Conservation (phyloP, 768 basidiomycete species). For the Suillus cothurnatus region DNA sequence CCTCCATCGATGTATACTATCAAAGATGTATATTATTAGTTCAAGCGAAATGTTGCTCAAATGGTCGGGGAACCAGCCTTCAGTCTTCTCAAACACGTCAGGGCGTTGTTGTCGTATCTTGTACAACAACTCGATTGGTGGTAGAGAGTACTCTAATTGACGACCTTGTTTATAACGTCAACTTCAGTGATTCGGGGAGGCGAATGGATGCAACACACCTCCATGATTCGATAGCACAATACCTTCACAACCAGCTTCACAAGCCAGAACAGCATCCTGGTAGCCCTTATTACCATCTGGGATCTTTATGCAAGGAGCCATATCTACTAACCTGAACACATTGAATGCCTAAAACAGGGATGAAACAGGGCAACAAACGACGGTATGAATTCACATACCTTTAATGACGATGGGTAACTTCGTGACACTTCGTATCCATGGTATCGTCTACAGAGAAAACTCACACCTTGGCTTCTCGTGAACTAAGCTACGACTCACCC, state of each 20-base stretch:
- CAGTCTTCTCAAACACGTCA: constrained; percentile 69
- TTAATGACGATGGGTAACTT: constrained; percentile 75
- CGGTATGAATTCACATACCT: constrained; percentile 39
- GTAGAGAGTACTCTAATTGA: constrained; percentile 79
- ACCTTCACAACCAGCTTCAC: constrained; percentile 81
- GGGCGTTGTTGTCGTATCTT: constrained; percentile 72
- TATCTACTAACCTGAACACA: constrained; percentile 56
- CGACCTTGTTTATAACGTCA: constrained; percentile 44
- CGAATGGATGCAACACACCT: constrained; percentile 42
- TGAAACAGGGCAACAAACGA: constrained; percentile 16
- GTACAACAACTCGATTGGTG: constrained; percentile 79
- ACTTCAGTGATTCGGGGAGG: background rate
- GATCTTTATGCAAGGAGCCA: background rate
- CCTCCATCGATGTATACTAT: constrained; percentile 85
- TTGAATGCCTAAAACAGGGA: constrained; percentile 56
- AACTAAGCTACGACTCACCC: constrained; percentile 37
- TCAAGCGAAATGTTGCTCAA: constrained; percentile 2
- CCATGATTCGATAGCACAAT: constrained; percentile 93
- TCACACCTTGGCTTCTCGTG: background rate
- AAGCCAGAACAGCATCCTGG: constrained; percentile 85
- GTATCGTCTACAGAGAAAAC: constrained; percentile 55
- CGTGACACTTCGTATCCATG: constrained; percentile 73
- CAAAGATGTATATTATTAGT: constrained; percentile 3
- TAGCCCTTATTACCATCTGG: constrained; percentile 16
- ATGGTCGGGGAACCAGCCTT: constrained; percentile 46